Conservation (phyloP, 1,284 basidiomycete species). For the Rhodotorula sp. region DNA sequence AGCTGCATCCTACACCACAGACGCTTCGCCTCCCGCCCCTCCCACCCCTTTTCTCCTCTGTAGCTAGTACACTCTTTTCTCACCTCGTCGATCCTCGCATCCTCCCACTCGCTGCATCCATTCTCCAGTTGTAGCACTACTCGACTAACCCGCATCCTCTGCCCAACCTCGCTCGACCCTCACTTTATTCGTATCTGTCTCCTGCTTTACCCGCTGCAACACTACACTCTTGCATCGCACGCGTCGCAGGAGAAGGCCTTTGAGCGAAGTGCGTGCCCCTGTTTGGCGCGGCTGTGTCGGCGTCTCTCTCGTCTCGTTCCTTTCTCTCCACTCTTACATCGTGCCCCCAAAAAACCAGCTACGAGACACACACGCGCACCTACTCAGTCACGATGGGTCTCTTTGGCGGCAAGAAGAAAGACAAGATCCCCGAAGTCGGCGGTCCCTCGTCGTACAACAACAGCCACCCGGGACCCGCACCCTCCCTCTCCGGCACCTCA, state of each 20-base stretch:
- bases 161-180: no score
- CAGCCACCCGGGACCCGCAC: neutral
- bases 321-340: neutral
- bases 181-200: no score
- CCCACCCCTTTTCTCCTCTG: neutral
- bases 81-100: neutral
- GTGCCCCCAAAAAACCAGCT: no score
- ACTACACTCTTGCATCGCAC: no score
- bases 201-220: no score
- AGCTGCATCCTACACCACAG: neutral
- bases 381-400: conserved; percentile 31
- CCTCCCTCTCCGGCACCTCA: conserved; percentile 14
- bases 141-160: no score
- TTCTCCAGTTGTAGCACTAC: no score
- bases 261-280: no score
- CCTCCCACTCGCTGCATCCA: neutral
- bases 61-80: neutral
- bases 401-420: conserved; percentile 42
- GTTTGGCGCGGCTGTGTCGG: no score
- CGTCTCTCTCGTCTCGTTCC: neutral
- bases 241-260: no score
- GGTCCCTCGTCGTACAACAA: neutral
- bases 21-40: neutral
- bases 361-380: no score
- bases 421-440: conserved; percentile 39